phyloP scores from a whole-genome alignment of 495 filamentous ascomycete species.

The Delitschia confertaspora region DNA sequence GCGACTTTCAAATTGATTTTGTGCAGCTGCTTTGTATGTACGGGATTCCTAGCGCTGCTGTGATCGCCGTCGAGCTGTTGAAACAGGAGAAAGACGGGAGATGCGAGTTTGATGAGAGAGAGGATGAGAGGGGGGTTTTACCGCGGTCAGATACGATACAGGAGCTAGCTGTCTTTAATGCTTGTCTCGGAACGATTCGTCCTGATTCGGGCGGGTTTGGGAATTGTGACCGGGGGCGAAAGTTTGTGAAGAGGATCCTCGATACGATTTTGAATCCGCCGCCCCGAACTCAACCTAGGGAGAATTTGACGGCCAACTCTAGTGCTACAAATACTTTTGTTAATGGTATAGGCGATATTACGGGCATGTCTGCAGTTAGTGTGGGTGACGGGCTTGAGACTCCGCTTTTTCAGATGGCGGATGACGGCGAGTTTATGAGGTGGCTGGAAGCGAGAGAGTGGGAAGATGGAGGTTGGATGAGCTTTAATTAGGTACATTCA shows the following conservation, averaged over 20 bases:
- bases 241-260: constrained; percentile 40
- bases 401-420: constrained; percentile 16
- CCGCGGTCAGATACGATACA: constrained; percentile 55
- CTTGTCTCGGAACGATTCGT: constrained; percentile 47
- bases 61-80: constrained; percentile 54
- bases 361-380: too few species aligned
- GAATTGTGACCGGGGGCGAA: constrained; percentile 41
- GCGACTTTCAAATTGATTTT: constrained; percentile 44
- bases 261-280: constrained; percentile 37
- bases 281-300: background rate
- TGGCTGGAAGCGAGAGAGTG: constrained; percentile 36
- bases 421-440: constrained; percentile 34
- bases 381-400: constrained; percentile 26
- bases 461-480: constrained; percentile 30
- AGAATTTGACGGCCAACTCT: too few species aligned
- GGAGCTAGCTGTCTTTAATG: constrained; percentile 55
- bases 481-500: constrained; percentile 17
- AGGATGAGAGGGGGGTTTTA: constrained; percentile 36
- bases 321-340: too few species aligned
- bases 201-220: constrained; percentile 48
- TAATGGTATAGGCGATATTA: constrained; percentile 11
- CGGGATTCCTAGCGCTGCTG: constrained; percentile 50
- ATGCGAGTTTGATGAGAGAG: too few species aligned
- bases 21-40: constrained; percentile 41
- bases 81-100: constrained; percentile 47